Evolutionary conservation across 1,284 basidiomycete genomes (phyloP).

Genomic region (Tilletia setariae): DNA sequence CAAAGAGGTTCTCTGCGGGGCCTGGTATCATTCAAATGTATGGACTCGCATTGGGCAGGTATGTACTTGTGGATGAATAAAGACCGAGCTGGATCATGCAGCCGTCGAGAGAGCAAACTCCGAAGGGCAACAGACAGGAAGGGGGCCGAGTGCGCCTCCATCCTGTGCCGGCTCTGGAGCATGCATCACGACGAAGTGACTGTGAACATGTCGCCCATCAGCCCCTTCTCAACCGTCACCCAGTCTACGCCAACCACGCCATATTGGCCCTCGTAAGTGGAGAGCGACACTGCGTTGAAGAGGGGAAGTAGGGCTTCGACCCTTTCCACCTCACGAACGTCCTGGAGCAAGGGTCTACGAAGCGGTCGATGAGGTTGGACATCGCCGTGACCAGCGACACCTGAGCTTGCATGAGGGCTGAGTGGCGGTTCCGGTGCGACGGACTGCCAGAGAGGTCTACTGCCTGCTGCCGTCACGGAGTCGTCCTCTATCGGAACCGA

Average conservation of each 20-base stretch:
- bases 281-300: conserved; percentile 20
- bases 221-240: conserved; percentile 17
- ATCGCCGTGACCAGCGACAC: neutral
- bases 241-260: conserved; percentile 14
- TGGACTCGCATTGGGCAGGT: too few species aligned
- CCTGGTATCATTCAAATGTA: too few species aligned
- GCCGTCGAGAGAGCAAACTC: too few species aligned
- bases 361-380: neutral
- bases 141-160: too few species aligned
- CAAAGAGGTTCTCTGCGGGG: too few species aligned
- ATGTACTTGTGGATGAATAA: too few species aligned
- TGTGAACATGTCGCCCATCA: conserved; percentile 18
- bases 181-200: neutral
- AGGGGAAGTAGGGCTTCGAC: conserved; percentile 21
- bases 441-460: conserved; percentile 8
- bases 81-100: too few species aligned
- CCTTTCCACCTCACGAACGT: conserved; percentile 11
- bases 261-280: conserved; percentile 18
- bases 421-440: conserved; percentile 9
- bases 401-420: neutral
- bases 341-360: neutral
- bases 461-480: conserved; percentile 16
- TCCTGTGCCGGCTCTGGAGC: too few species aligned
- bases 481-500: neutral
- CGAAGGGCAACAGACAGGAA: too few species aligned